Evolutionary conservation across 1,139 yeast genomes (phyloP).

Genomic region (Groenewaldozyma sp.): DNA sequence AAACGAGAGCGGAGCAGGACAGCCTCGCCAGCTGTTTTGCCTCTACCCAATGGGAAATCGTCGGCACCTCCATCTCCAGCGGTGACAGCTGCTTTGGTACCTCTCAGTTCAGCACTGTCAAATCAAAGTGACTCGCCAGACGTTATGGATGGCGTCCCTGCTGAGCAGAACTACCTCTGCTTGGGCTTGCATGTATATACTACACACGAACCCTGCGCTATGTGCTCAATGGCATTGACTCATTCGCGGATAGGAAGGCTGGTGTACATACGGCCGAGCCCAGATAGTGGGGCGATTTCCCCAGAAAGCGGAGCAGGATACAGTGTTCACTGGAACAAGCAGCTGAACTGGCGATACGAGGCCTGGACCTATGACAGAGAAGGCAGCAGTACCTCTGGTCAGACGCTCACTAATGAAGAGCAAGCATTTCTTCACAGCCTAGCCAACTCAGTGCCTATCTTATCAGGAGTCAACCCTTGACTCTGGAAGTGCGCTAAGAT

Average conservation of each 20-base stretch:
- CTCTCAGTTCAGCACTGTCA: too few relatives aligned
- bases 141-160: slow-evolving; percentile 8
- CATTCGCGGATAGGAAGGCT: slow-evolving; percentile 77
- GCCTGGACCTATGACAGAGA: slow-evolving; percentile 72
- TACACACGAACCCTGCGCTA: slow-evolving; percentile 92
- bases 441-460: too few relatives aligned
- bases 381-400: too few relatives aligned
- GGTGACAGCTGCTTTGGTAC: slow-evolving; percentile 6
- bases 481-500: too few relatives aligned
- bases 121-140: too few relatives aligned
- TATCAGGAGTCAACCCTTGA: background rate
- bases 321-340: slow-evolving; percentile 62
- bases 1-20: slow-evolving; percentile 6
- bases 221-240: slow-evolving; percentile 95
- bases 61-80: slow-evolving; percentile 6
- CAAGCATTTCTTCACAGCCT: too few relatives aligned
- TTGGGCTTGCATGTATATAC: slow-evolving; percentile 70
- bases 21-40: background rate
- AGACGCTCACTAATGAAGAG: too few relatives aligned
- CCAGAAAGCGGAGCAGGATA: slow-evolving; percentile 57
- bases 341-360: slow-evolving; percentile 73
- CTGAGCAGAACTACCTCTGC: slow-evolving; percentile 50
- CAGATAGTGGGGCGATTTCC: slow-evolving; percentile 46
- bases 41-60: too few relatives aligned
- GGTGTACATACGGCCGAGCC: slow-evolving; percentile 45